Evolutionary conservation across 331 rosid species (phyloP).

Genomic region (Malus hybrid): DNA sequence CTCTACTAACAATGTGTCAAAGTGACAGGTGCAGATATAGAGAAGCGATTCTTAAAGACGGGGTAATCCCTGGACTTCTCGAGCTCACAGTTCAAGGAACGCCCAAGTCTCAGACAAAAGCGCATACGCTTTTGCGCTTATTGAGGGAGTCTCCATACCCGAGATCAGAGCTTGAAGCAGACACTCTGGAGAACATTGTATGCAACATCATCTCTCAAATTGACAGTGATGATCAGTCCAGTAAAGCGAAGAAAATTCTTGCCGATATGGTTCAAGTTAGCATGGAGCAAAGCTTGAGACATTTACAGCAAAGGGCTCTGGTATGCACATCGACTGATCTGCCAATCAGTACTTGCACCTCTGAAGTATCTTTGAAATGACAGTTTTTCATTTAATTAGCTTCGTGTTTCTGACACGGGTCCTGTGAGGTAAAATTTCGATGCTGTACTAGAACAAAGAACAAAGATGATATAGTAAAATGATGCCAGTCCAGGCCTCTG

Average conservation of each 20-base stretch:
- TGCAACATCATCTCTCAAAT: constrained; percentile 72
- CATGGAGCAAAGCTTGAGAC: constrained; percentile 89
- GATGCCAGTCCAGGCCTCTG: constrained; percentile 96
- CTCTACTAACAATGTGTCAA: constrained; percentile 73
- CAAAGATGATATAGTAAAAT: constrained; percentile 17
- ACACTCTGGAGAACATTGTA: constrained; percentile 87
- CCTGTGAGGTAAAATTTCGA: constrained; percentile 39
- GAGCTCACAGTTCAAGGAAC: constrained; percentile 94
- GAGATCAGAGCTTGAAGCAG: constrained; percentile 57
- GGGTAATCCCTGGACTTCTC: constrained; percentile 89
- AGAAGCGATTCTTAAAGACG: constrained; percentile 75
- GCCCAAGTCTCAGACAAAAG: constrained; percentile 59
- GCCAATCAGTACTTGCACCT: constrained; percentile 43
- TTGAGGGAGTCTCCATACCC: constrained; percentile 70
- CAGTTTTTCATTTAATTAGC: constrained; percentile 10
- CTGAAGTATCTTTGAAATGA: constrained; percentile 47
- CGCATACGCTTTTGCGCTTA: constrained; percentile 50
- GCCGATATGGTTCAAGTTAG: constrained; percentile 95
- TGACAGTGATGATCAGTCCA: constrained; percentile 69
- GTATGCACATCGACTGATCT: constrained; percentile 66
- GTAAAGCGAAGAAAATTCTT: constrained; percentile 78
- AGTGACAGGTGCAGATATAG: constrained; percentile 75
- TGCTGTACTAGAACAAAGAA: constrained; percentile 7
- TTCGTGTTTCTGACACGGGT: constrained; percentile 9
- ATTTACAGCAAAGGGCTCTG: constrained; percentile 79